phyloP scores from a whole-genome alignment of 805 yeast genomes.

The Dipodascopsis uninucleata region DNA sequence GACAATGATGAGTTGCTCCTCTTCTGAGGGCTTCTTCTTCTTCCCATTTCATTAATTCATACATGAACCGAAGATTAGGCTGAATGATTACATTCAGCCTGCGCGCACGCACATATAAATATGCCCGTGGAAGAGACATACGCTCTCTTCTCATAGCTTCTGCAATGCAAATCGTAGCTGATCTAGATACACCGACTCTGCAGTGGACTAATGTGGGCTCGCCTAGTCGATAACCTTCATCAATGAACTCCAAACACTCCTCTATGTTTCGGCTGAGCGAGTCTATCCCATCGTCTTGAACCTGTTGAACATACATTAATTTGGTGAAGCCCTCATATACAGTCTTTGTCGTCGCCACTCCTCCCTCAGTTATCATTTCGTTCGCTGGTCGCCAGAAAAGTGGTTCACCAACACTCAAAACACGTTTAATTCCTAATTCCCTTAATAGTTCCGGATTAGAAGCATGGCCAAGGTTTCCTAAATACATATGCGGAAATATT shows the following conservation, averaged over 20 bases:
- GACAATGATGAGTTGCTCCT: conserved; percentile 28
- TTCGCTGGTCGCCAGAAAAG: conserved; percentile 24
- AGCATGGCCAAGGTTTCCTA: conserved; percentile 84
- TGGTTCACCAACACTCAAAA: conserved; percentile 82
- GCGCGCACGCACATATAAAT: conserved; percentile 82
- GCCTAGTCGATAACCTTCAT: conserved; percentile 44
- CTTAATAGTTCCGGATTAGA: conserved; percentile 59
- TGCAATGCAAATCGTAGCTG: conserved; percentile 94
- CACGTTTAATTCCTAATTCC: conserved; percentile 63
- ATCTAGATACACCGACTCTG: conserved; percentile 91
- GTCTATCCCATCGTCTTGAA: conserved; percentile 91
- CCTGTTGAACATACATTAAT: conserved; percentile 61
- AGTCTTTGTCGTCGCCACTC: conserved; percentile 2
- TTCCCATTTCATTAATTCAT: conserved; percentile 76
- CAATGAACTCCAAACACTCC: conserved; percentile 52
- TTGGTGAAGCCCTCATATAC: conserved; percentile 39
- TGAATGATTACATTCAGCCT: conserved; percentile 89
- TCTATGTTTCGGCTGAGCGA: conserved; percentile 61
- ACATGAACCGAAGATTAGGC: conserved; percentile 88
- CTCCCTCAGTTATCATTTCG: background rate
- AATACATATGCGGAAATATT: conserved; percentile 74
- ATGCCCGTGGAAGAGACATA: conserved; percentile 71
- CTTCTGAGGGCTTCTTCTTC: conserved; percentile 37
- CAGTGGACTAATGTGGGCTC: conserved; percentile 77
- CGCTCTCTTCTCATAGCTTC: conserved; percentile 80